phyloP scores from a whole-genome alignment of 805 yeast genomes.

The Teunomyces stri region DNA sequence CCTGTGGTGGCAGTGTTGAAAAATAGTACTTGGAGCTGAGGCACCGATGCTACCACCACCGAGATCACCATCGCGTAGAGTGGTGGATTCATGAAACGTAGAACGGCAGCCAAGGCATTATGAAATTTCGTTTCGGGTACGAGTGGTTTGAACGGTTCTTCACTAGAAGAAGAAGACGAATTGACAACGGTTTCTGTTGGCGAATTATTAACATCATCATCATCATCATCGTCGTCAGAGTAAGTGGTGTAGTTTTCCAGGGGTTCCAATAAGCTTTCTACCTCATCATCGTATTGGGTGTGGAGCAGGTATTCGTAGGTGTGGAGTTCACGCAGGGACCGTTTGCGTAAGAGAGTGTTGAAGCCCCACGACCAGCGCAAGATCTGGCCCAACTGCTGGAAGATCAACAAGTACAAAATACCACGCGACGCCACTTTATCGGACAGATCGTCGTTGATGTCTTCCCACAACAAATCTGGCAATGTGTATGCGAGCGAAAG shows the following conservation, averaged over 20 bases:
- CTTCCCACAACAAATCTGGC: constrained; percentile 76
- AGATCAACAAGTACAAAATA: constrained; percentile 66
- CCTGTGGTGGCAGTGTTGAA: constrained; percentile 38
- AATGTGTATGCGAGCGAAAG: constrained; percentile 73
- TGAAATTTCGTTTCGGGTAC: too few relatives aligned
- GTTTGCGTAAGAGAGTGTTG: constrained; percentile 60
- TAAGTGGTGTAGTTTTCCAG: background rate
- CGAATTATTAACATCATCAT: background rate
- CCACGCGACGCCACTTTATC: constrained; percentile 79
- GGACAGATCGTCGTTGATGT: constrained; percentile 59
- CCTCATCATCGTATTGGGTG: constrained; percentile 4
- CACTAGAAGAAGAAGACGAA: background rate
- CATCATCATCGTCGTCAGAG: background rate
- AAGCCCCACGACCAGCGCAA: constrained; percentile 88
- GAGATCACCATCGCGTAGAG: constrained; percentile 72
- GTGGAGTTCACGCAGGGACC: constrained; percentile 38
- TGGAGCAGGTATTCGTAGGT: constrained; percentile 12
- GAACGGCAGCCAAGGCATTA: constrained; percentile 12
- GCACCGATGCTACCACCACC: constrained; percentile 66
- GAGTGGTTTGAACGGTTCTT: background rate
- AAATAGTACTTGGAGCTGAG: constrained; percentile 53
- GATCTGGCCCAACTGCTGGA: constrained; percentile 82
- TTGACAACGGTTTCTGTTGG: background rate
- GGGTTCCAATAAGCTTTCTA: constrained; percentile 10
- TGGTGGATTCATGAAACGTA: constrained; percentile 73